Evolutionary conservation across 177 flowering plant genomes (phyloP), one percentile per base, ranked within the genome.

Genomic region (Vitis hybrid): DNA sequence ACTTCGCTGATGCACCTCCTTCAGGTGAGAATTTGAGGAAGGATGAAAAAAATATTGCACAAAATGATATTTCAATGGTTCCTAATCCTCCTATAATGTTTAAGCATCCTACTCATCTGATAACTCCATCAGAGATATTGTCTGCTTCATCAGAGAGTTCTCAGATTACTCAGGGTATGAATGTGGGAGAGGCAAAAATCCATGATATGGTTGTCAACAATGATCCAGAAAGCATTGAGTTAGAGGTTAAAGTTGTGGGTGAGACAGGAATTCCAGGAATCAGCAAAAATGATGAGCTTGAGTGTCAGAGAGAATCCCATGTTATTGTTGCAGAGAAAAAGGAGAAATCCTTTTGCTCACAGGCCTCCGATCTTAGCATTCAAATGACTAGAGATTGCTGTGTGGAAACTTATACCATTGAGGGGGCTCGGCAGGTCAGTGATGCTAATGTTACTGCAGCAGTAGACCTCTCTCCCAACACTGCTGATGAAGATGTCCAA

Each of bases 101-200:
- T 76, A 88, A 87, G 71, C 90, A 85, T 74, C 93, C 96, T 32
- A 90, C 93, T 11, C 95, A 93, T 81, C 77, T 94, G 52, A 78
- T 94, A 34, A 94, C 99, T 65, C 97, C 99, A 54, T 80, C 91
- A 15, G 98, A 92, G 82, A 85, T 92, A 75, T 75, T 89, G 23
- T 75, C 76, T n/a, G 82, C 93, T 45, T 81, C 92, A 1, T 82
- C 93, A 60, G 95, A 92, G 40, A 82, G 40, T 66, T 64, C 82
- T 66, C 84, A 66, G 54, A 59, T 68, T 56, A 63, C 34, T 70
- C 85, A 84, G 62, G 80, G 77, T 51, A 72, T 79, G 71, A 83
- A 64, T 71, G 82, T 64, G 13, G 86, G 69, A 57, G 93, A 83
- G 65, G 60, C 72, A 17, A 86, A 75, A 69, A 69, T 79, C 66